phyloP scores from a whole-genome alignment of 305 asterid genomes.

The Lippia alba region DNA sequence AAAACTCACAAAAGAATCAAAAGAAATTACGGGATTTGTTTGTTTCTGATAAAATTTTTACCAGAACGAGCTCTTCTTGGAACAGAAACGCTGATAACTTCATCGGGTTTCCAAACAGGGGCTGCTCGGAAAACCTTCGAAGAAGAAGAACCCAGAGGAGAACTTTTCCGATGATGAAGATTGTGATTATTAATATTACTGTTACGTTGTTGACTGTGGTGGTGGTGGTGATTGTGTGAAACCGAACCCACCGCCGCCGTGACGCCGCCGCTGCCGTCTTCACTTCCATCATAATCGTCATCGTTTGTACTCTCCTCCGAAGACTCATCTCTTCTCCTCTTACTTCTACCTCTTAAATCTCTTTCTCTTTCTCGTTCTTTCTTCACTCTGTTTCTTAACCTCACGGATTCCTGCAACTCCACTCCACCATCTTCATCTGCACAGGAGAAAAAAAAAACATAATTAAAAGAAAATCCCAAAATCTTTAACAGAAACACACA shows the following conservation, averaged over 20 bases:
- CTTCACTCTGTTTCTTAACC: constrained; percentile 75
- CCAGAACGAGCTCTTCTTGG: constrained; percentile 94
- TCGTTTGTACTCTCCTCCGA: constrained; percentile 74
- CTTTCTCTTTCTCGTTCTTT: constrained; percentile 71
- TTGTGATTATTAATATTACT: constrained; percentile 36
- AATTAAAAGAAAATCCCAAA: neutral
- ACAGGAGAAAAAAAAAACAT: neutral
- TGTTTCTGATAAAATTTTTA: constrained; percentile 18
- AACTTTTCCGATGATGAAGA: constrained; percentile 61
- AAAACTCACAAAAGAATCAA: constrained; percentile 20
- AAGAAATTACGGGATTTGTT: neutral
- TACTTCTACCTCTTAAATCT: constrained; percentile 58
- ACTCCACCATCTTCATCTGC: constrained; percentile 74
- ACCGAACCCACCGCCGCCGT: constrained; percentile 47
- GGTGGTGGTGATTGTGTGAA: constrained; percentile 41
- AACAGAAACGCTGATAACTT: constrained; percentile 71
- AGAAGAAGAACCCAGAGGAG: constrained; percentile 48
- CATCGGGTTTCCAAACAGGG: constrained; percentile 76
- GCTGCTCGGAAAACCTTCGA: constrained; percentile 49
- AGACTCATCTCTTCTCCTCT: constrained; percentile 63
- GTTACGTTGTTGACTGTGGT: constrained; percentile 27
- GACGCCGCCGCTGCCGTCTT: constrained; percentile 34
- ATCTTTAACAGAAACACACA: constrained; percentile 4
- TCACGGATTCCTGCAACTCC: constrained; percentile 71
- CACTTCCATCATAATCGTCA: constrained; percentile 64